Evolutionary conservation across 345 rosid species (phyloP).

Genomic region (Hibiscus syriacus): DNA sequence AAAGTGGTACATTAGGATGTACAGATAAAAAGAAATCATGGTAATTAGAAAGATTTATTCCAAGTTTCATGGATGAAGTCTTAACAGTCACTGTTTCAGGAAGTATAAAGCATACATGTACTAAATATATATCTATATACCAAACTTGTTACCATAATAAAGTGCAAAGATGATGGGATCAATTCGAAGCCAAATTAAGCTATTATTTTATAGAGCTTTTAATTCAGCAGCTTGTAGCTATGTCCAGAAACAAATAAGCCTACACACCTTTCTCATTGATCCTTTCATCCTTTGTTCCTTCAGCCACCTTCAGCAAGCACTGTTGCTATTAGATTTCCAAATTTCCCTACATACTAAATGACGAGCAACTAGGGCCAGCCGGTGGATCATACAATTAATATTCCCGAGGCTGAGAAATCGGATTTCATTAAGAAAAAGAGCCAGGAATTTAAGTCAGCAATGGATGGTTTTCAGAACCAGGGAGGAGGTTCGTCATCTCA

Average conservation of each 20-base stretch:
- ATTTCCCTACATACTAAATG: no score
- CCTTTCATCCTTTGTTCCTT: no score
- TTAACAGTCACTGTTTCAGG: no score
- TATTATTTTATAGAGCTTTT: no score
- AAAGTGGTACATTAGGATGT: background rate
- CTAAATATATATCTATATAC: background rate
- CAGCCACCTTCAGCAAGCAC: no score
- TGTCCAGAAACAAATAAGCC: no score
- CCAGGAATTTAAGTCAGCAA: background rate
- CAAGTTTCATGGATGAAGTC: background rate
- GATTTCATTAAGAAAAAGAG: background rate
- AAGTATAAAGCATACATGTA: background rate
- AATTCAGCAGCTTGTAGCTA: background rate
- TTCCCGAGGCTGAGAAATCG: background rate
- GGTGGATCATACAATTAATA: no score
- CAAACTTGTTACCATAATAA: background rate
- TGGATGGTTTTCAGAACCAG: background rate
- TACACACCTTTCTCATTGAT: no score
- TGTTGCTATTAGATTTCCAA: no score
- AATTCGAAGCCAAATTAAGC: background rate
- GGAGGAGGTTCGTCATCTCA: background rate
- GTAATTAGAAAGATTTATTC: background rate
- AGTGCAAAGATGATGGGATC: background rate
- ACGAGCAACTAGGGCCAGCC: no score
- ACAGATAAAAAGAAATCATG: no score